These are phyloP conservation scores for Tetrastigma voinierianum DNA, from an alignment of 164 flowering plant genomes.

Conservation along the genomic window DNA sequence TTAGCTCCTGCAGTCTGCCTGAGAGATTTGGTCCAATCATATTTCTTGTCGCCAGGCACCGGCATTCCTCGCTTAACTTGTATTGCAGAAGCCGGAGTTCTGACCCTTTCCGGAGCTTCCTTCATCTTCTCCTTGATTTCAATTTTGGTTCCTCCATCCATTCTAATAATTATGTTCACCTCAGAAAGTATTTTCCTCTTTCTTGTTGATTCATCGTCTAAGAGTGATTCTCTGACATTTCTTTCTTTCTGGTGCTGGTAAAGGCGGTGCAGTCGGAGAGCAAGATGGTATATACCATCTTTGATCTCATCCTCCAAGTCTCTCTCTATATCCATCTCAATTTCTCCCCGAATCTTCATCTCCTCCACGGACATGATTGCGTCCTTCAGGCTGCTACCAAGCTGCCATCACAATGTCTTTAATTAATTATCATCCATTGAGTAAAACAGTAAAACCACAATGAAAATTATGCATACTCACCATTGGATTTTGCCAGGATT, in stretches of 20 bases:
- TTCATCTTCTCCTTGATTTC: constrained; percentile 56
- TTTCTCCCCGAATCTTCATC: constrained; percentile 42
- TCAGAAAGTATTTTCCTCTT: constrained; percentile 28
- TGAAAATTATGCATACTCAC: not conserved
- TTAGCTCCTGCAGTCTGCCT: constrained; percentile 26
- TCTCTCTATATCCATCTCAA: constrained; percentile 57
- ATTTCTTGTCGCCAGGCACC: constrained; percentile 17
- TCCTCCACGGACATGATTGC: constrained; percentile 39
- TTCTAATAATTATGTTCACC: constrained; percentile 47
- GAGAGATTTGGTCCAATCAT: constrained; percentile 53
- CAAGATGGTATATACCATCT: constrained; percentile 54
- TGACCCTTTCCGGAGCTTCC: constrained; percentile 3
- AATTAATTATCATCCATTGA: not conserved
- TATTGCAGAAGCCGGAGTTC: constrained; percentile 5
- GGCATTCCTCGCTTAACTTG: constrained; percentile 5
- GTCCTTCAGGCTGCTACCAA: too few relatives aligned
- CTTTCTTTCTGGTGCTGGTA: constrained; percentile 50
- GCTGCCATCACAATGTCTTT: too few relatives aligned
- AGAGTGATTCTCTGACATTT: constrained; percentile 2
- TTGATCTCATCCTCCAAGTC: constrained; percentile 69
- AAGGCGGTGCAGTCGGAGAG: constrained; percentile 49
- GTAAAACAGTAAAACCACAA: not conserved
- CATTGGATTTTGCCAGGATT: not conserved
- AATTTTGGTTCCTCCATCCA: constrained; percentile 57
- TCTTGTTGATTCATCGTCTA: not conserved